phyloP scores from a whole-genome alignment of 257 asterid genomes.

The Orobanche coerulescens region DNA sequence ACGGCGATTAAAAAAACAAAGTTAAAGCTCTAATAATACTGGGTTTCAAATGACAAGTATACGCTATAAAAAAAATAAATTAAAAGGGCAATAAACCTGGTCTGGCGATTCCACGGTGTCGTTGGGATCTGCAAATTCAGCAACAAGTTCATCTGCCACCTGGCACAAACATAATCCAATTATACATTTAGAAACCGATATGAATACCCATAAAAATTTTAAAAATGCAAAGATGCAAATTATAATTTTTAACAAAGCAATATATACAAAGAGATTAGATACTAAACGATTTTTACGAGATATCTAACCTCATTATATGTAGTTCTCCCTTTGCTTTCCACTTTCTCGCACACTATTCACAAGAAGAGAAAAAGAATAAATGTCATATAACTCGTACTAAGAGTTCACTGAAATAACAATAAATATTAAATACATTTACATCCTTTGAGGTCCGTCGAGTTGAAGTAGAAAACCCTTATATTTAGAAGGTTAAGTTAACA shows the following conservation, averaged over 20 bases:
- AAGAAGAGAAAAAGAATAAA: conserved; percentile 21
- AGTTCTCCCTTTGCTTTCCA: conserved; percentile 87
- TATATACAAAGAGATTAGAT: not conserved
- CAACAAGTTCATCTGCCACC: conserved; percentile 92
- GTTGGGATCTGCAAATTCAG: conserved; percentile 66
- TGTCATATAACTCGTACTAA: conserved; percentile 17
- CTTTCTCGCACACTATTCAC: conserved; percentile 74
- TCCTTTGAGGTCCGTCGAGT: not conserved
- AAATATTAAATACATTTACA: not conserved
- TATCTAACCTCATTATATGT: conserved; percentile 76
- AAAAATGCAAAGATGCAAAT: not conserved
- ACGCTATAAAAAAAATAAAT: not conserved
- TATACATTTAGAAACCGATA: not conserved
- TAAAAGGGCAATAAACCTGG: conserved; percentile 43
- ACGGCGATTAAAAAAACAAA: conserved; percentile 16
- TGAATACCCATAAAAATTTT: no score
- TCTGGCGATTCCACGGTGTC: conserved; percentile 47
- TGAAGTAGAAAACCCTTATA: not conserved
- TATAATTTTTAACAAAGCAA: not conserved
- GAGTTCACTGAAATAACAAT: not conserved
- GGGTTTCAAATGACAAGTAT: not conserved
- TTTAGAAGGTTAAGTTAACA: conserved; percentile 11
- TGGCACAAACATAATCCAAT: conserved; percentile 18
- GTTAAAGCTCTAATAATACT: not conserved
- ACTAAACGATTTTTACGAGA: conserved; percentile 2